Evolutionary conservation across 1,139 yeast species (phyloP), one percentile per base, ranked within the genome.

Genomic region (Suhomyces bokatorum): DNA sequence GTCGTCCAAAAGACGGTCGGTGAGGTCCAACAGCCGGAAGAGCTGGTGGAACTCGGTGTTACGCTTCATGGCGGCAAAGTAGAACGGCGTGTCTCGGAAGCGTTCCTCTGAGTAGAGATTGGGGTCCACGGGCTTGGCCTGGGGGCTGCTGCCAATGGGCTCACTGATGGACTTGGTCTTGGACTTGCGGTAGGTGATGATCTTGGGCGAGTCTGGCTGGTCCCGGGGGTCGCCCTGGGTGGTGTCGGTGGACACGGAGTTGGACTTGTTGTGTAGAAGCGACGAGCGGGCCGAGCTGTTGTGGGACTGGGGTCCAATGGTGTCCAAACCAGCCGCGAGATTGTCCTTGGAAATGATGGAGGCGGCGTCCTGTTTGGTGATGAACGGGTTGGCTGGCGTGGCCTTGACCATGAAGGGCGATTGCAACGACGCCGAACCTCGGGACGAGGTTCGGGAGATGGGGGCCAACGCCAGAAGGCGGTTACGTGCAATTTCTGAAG

Each of bases 1-100:
- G 58, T 89, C 97, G 55, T 87, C 96, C 17, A 91, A 60, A 16
- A 93, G 69, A 44, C 86, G 70, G 60, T 90, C 97, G 32, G 83
- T 78, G 33, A 72, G 64, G 22, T 93, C 90, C 11, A 89, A 68
- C 6, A 84, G 73, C 37, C 83, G 72, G 69, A 93, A 93, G 6
- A 87, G 60, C 40, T 78, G 79, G 61, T 90, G 97, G 61, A 87
- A 91, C 28, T 88, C 96, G 2, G 78, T 72, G 57, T 91, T 85
- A 42, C 97, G 73, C 51, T 79, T 81, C 53, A 77, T 75, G 12
- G 85, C 75, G 1, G 98, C 91, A 60, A 73, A 85, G 40, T 77
- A 62, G 51, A 59, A 81, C 32, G 48, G 58, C 1, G 76, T 61
- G 46, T 62, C 68, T 32, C 59, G 59, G 49, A 57, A 70, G 43